Conservation (phyloP, 139 green algal genomes). For the Asterochloris sp. region DNA sequence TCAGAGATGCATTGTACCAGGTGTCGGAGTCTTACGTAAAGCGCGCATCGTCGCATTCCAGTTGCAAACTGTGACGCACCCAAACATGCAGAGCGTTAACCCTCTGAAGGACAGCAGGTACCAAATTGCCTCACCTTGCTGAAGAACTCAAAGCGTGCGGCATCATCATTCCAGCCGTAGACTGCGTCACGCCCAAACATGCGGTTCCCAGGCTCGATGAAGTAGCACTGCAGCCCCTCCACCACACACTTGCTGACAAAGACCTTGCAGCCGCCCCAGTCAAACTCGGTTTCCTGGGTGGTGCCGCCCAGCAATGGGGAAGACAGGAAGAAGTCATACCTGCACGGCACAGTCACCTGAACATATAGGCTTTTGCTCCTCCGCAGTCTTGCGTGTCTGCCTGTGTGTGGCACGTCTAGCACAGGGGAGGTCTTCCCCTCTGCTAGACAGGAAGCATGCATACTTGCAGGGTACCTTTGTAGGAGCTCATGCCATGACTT, state of each 20-base stretch:
- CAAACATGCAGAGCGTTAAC: no score
- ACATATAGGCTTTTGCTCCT: background rate
- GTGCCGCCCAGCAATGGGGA: constrained; percentile 55
- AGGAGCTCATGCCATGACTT: no score
- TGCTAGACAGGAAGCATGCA: background rate
- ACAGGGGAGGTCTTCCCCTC: no score
- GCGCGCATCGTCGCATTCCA: no score
- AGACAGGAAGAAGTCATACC: constrained; percentile 73
- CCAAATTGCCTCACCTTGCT: constrained; percentile 28
- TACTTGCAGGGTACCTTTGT: background rate
- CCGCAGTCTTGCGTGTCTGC: background rate
- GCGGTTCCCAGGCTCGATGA: constrained; percentile 82
- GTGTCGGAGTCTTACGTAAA: no score
- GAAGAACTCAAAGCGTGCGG: constrained; percentile 87
- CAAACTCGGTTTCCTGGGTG: constrained; percentile 60
- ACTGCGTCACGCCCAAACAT: constrained; percentile 84
- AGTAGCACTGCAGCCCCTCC: constrained; percentile 58
- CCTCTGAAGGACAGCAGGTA: no score
- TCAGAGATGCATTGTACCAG: no score
- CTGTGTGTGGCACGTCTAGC: background rate
- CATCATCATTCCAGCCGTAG: constrained; percentile 69
- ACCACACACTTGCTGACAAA: constrained; percentile 49
- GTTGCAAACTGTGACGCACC: no score
- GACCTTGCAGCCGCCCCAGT: constrained; percentile 67
- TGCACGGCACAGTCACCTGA: constrained; percentile 11